These are phyloP conservation scores for Orobanche coerulescens DNA, from an alignment of 257 asterid species.

Conservation along the genomic window DNA sequence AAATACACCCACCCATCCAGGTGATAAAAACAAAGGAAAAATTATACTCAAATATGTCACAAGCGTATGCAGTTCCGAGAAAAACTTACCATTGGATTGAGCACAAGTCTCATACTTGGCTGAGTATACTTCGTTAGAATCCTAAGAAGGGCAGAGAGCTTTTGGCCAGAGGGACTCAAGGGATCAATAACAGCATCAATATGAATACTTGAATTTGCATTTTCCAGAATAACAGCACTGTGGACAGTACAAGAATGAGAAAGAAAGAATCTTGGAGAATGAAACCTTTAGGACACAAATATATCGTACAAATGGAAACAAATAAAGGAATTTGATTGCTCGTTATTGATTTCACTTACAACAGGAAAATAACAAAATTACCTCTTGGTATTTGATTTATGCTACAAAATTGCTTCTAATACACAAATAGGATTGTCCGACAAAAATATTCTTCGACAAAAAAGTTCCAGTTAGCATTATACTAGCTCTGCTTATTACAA, in stretches of 20 bases:
- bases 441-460: not conserved
- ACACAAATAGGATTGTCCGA: not conserved
- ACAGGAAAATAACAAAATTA: not conserved
- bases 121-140: slow-evolving; percentile 66
- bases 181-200: slow-evolving; percentile 98
- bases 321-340: not conserved
- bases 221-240: slow-evolving; percentile 81
- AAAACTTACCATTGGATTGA: slow-evolving; percentile 82
- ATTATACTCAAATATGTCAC: not conserved
- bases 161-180: slow-evolving; percentile 95
- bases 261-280: slow-evolving; percentile 18
- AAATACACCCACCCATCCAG: too few relatives aligned
- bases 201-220: slow-evolving; percentile 76
- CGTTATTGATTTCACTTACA: not conserved
- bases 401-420: not conserved
- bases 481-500: not conserved
- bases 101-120: slow-evolving; percentile 94
- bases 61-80: not conserved
- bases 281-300: slow-evolving; percentile 6
- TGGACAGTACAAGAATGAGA: slow-evolving; percentile 21
- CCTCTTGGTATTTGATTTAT: not conserved
- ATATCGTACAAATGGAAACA: slow-evolving; percentile 3
- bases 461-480: too few relatives aligned
- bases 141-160: slow-evolving; percentile 79
- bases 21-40: not conserved